Base-by-base conservation (phyloP, 2,329 filamentous ascomycete genomes). In the Elsinoe perseae region DNA sequence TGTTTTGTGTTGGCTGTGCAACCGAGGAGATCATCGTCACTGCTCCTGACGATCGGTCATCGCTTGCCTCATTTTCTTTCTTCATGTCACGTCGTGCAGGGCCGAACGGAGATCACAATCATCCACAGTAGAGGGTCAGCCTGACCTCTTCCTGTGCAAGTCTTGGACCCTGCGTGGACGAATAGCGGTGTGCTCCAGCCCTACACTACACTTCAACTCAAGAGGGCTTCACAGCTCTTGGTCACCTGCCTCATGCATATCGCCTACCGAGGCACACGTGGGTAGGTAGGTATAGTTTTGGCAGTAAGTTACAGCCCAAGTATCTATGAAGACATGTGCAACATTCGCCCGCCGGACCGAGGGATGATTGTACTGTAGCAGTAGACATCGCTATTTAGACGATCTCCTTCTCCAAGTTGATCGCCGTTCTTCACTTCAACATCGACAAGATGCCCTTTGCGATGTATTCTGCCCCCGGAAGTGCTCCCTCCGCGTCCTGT, bases 41-140 rank as follows among this genome's bases (percentile, higher is more conserved):
- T 38, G 16, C 48, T 52, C 30, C 48, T 52, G 48, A 52, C 48
- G 48, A 52, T 52, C 48, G 25, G 25, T 20, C 16, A 36, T 38
- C 28, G 48, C 48, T 36, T 34, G 28, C 28, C 23, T 44, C 4
- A 23, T 4, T 44, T 25, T 25, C 40, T 6, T 34, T 28, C n/a
- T 52, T 34, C 28, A 27, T 27, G 30, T 52, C 48, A 52, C 48
- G 27, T 52, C 30, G 48, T 30, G 18, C 48, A 32, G 25, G 21
- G 9, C 18, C 20, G 32, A 3, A 5, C 14, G 48, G 6, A 16
- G 48, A 52, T 52, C 48, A 20, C n/a, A 52, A 52, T 52, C 48
- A 52, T 20, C 48, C 48, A n/a, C n/a, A n/a, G n/a, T n/a, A n/a
- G 32, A 34, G 32, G 32, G 32, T 21, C 48, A 52, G 48, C 20